Evolutionary conservation across 345 rosid genomes (phyloP).

Genomic region (Garcia nutans): DNA sequence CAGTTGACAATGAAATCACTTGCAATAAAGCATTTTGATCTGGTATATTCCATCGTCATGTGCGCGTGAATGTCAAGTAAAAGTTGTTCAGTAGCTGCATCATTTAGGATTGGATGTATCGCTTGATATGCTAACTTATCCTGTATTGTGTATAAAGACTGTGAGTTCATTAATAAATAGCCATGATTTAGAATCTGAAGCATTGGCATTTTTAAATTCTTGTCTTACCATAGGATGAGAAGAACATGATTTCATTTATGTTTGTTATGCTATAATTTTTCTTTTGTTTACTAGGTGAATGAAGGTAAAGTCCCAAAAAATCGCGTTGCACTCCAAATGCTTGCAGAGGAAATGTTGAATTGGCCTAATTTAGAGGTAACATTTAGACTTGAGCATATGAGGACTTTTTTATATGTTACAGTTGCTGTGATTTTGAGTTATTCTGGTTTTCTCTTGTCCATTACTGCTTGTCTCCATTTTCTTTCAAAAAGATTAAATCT

Average conservation of each 20-base stretch:
- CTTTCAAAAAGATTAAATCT: background rate
- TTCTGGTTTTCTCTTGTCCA: background rate
- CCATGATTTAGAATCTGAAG: background rate
- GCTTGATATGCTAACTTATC: background rate
- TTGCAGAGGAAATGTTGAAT: slow-evolving; percentile 75
- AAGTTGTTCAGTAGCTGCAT: background rate
- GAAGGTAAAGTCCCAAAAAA: slow-evolving; percentile 78
- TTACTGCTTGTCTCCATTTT: background rate
- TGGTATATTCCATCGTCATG: background rate
- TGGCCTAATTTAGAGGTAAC: slow-evolving; percentile 97
- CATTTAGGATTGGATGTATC: background rate
- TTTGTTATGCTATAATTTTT: slow-evolving; percentile 3
- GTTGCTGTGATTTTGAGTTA: background rate
- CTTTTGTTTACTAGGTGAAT: slow-evolving; percentile 53
- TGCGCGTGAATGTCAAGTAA: background rate
- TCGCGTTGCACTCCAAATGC: slow-evolving; percentile 64
- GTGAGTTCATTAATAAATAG: background rate
- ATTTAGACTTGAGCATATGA: background rate
- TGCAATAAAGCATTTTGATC: background rate
- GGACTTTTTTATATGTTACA: background rate
- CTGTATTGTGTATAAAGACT: background rate
- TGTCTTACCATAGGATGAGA: background rate
- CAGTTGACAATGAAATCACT: background rate
- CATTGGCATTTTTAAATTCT: background rate
- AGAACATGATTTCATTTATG: background rate